These are phyloP conservation scores for Fistulinella prunicolor DNA, from an alignment of 768 basidiomycete genomes.

Conservation along the genomic window DNA sequence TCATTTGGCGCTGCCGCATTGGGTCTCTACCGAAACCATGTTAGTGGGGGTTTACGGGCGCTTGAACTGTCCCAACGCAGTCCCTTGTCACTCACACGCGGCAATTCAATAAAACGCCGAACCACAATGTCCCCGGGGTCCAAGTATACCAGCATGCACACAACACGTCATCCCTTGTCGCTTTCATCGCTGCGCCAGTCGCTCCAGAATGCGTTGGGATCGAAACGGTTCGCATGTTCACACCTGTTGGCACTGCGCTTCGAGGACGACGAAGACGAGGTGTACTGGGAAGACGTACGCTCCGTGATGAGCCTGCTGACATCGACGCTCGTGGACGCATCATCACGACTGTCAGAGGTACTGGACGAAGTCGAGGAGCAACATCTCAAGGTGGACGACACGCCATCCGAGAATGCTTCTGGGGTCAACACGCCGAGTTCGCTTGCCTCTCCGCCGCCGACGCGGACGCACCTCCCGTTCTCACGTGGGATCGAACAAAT, in stretches of 20 bases:
- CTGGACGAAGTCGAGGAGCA: constrained; percentile 58
- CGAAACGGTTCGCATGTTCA: constrained; percentile 75
- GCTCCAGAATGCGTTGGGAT: constrained; percentile 63
- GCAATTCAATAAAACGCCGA: constrained; percentile 14
- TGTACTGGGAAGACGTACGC: constrained; percentile 84
- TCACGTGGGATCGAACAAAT: constrained; percentile 11
- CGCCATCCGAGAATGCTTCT: constrained; percentile 31
- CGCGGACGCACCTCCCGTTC: constrained; percentile 13
- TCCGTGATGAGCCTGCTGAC: constrained; percentile 71
- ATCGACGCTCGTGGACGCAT: constrained; percentile 62
- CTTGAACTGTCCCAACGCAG: constrained; percentile 37
- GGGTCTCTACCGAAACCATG: constrained; percentile 53
- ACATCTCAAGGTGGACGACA: constrained; percentile 46
- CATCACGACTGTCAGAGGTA: constrained; percentile 58
- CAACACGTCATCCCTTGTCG: constrained; percentile 63
- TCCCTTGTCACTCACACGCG: constrained; percentile 15
- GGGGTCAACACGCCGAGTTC: constrained; percentile 16
- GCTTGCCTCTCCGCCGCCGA: constrained; percentile 15
- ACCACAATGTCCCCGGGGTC: constrained; percentile 46
- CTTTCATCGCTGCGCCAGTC: constrained; percentile 58
- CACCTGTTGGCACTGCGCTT: constrained; percentile 81
- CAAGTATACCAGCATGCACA: constrained; percentile 60
- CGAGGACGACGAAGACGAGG: constrained; percentile 65
- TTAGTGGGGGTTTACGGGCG: constrained; percentile 46
- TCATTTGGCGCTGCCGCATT: constrained; percentile 64